phyloP scores from a whole-genome alignment of 2,329 filamentous ascomycete species.

The Xylaria sp. region DNA sequence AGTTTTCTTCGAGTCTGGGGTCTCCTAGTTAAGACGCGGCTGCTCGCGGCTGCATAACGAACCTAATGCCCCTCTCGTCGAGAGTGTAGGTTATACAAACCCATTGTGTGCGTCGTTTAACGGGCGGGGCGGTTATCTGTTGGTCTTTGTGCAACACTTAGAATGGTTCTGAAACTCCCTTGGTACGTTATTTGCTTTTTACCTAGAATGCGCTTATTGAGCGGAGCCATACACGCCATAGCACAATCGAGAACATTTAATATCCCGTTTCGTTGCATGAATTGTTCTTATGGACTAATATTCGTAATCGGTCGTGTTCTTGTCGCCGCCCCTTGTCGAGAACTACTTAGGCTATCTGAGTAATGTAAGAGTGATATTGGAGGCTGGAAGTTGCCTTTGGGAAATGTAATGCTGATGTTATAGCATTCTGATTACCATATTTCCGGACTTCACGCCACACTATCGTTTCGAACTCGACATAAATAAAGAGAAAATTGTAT shows the following conservation, averaged over 20 bases:
- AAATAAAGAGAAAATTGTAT: background rate
- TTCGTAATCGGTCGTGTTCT: background rate
- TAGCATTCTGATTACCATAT: background rate
- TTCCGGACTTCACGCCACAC: background rate
- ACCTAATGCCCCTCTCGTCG: background rate
- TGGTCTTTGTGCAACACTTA: background rate
- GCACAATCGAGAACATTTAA: too few relatives aligned
- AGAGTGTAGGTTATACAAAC: background rate
- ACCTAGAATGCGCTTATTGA: background rate
- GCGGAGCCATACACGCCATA: background rate
- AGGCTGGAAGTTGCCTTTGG: background rate
- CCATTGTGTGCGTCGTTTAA: background rate
- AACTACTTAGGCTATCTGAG: background rate
- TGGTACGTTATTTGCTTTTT: background rate
- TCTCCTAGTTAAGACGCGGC: background rate
- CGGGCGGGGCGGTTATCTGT: background rate
- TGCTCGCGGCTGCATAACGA: background rate
- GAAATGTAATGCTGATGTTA: background rate
- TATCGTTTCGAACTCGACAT: background rate
- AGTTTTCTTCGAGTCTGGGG: background rate
- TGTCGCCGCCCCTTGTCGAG: background rate
- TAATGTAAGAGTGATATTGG: background rate
- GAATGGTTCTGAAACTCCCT: background rate
- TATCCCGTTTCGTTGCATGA: background rate
- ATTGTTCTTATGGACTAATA: background rate